phyloP scores from a whole-genome alignment of 2,329 filamentous ascomycete genomes.

The Diaporthe humulicola region DNA sequence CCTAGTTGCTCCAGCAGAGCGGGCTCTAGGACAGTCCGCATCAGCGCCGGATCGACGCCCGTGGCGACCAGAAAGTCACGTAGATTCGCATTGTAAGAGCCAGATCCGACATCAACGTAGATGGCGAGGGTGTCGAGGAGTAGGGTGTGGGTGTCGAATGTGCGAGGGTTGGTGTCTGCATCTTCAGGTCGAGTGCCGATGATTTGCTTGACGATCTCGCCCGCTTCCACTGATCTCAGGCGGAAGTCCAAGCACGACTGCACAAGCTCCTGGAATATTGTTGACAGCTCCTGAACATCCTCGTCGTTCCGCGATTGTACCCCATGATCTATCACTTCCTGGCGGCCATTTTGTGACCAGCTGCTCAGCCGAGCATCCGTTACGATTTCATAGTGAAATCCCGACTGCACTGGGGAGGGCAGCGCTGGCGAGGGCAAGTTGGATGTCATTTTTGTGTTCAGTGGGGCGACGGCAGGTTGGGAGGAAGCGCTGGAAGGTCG shows the following conservation, averaged over 20 bases:
- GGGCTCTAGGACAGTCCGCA: conserved; percentile 88
- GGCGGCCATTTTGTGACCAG: conserved; percentile 78
- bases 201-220: conserved; percentile 80
- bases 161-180: conserved; percentile 62
- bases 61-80: conserved; percentile 79
- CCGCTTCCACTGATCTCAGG: conserved; percentile 77
- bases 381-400: conserved; percentile 81
- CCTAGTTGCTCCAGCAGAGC: conserved; percentile 81
- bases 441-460: conserved; percentile 37
- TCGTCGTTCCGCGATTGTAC: conserved; percentile 74
- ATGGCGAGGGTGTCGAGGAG: conserved; percentile 89
- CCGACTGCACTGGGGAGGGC: conserved; percentile 53
- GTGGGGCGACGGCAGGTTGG: conserved; percentile 44
- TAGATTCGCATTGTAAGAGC: conserved; percentile 63
- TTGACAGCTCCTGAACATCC: conserved; percentile 76
- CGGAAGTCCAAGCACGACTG: conserved; percentile 79
- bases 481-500: conserved; percentile 56
- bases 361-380: conserved; percentile 75
- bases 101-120: conserved; percentile 78
- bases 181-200: conserved; percentile 69
- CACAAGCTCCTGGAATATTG: conserved; percentile 87
- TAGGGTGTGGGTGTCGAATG: conserved; percentile 74
- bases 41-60: conserved; percentile 76
- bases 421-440: conserved; percentile 46
- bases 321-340: conserved; percentile 76